Conservation (phyloP, 1,284 basidiomycete genomes). For the Sanghuangporus baumii region DNA sequence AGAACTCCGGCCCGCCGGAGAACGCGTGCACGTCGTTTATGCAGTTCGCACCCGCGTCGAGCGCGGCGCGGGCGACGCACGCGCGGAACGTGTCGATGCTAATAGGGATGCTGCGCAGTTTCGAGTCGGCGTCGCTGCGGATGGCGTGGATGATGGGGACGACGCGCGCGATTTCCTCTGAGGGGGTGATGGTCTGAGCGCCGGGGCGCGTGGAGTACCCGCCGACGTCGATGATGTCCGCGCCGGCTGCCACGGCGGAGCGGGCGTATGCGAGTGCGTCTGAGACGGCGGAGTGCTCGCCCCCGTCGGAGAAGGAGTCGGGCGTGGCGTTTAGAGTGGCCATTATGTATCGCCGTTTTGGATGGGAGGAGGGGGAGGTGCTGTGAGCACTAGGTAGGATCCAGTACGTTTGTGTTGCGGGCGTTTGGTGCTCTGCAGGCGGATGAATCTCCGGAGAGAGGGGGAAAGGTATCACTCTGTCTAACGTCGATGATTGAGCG, state of each 20-base stretch:
- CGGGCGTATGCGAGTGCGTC: constrained; percentile 46
- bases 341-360: constrained; percentile 72
- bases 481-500: constrained; percentile 37
- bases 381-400: constrained; percentile 33
- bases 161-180: constrained; percentile 76
- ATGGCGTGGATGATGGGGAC: constrained; percentile 61
- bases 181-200: constrained; percentile 58
- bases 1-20: constrained; percentile 52
- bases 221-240: constrained; percentile 87
- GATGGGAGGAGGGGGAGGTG: constrained; percentile 16
- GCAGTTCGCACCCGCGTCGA: constrained; percentile 84
- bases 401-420: constrained; percentile 51
- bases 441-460: constrained; percentile 28
- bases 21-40: constrained; percentile 95
- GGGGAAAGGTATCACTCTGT: constrained; percentile 64
- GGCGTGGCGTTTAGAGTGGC: constrained; percentile 93
- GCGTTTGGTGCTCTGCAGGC: constrained; percentile 27
- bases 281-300: constrained; percentile 45
- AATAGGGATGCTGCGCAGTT: constrained; percentile 46
- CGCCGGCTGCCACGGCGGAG: constrained; percentile 46
- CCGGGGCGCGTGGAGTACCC: constrained; percentile 90
- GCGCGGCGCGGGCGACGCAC: constrained; percentile 72
- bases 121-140: constrained; percentile 23
- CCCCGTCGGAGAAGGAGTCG: constrained; percentile 95
- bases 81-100: constrained; percentile 93